These are phyloP conservation scores for Melampsora larici-populina DNA, from an alignment of 1,284 basidiomycete genomes.

Conservation along the genomic window DNA sequence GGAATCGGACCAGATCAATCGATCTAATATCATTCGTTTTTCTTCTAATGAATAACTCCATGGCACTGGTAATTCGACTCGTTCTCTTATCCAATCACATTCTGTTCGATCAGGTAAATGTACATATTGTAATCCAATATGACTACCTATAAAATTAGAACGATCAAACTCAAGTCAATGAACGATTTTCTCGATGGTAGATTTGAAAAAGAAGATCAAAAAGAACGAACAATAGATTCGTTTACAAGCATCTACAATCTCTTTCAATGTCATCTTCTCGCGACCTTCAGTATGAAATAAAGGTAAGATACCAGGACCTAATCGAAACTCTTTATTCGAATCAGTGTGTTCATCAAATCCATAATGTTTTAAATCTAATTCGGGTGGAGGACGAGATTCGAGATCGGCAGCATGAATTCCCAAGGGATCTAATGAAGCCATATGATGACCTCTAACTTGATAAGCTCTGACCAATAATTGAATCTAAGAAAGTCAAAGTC, in stretches of 20 bases:
- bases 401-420: constrained; percentile 88
- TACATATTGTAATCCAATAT: constrained; percentile 93
- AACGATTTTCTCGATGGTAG: too few species aligned
- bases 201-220: constrained; percentile 22
- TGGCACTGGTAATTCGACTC: constrained; percentile 92
- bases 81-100: constrained; percentile 98
- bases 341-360: constrained; percentile 85
- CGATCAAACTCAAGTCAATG: not conserved
- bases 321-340: constrained; percentile 86
- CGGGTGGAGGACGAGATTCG: constrained; percentile 69
- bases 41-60: constrained; percentile 98
- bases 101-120: constrained; percentile 98
- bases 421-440: constrained; percentile 91
- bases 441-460: constrained; percentile 96
- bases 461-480: constrained; percentile 96
- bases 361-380: constrained; percentile 86
- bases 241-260: constrained; percentile 88
- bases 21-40: constrained; percentile 97
- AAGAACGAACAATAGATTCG: constrained; percentile 81
- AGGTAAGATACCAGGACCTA: constrained; percentile 92
- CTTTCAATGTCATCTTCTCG: constrained; percentile 80
- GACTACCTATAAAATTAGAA: constrained; percentile 68
- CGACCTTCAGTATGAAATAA: constrained; percentile 82
- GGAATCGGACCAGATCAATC: constrained; percentile 98
- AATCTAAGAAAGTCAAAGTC: constrained; percentile 65